Percentiles rank a stretch among this genome's conserved stretches.
Evolutionary conservation across 2,329 filamentous ascomycete species (phyloP).

Genomic region (Cytospora chrysosperma): DNA sequence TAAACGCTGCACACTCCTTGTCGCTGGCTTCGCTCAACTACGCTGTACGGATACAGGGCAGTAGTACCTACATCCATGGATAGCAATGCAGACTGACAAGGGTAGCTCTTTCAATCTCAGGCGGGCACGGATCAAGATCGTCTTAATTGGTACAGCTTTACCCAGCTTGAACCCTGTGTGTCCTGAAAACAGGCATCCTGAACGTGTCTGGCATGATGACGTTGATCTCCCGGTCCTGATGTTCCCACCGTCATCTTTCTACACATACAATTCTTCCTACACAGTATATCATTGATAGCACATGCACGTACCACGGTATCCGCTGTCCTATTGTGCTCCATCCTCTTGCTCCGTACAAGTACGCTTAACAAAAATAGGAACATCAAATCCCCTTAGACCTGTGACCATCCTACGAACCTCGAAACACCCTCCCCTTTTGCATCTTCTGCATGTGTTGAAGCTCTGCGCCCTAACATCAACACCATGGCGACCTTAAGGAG

Average conservation of each 20-base stretch:
- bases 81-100: neutral
- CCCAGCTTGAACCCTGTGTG: neutral
- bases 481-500: slow-evolving; percentile 37
- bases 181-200: slow-evolving; percentile 15
- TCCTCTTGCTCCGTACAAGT: neutral
- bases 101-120: neutral
- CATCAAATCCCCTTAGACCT: neutral
- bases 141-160: no score
- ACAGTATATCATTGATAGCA: no score
- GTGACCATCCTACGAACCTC: neutral
- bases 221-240: slow-evolving; percentile 1
- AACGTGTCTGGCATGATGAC: slow-evolving; percentile 11
- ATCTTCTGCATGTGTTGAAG: slow-evolving; percentile 14
- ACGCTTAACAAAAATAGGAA: neutral
- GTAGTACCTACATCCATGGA: no score
- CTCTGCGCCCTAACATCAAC: neutral
- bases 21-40: no score
- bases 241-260: neutral
- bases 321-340: slow-evolving; percentile 2
- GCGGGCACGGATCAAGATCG: neutral
- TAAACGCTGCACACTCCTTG: no score
- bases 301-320: neutral
- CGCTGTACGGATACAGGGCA: no score
- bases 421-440: neutral
- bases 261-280: no score